Conservation (phyloP, 129 eudicot species). For the Artemisia annua region DNA sequence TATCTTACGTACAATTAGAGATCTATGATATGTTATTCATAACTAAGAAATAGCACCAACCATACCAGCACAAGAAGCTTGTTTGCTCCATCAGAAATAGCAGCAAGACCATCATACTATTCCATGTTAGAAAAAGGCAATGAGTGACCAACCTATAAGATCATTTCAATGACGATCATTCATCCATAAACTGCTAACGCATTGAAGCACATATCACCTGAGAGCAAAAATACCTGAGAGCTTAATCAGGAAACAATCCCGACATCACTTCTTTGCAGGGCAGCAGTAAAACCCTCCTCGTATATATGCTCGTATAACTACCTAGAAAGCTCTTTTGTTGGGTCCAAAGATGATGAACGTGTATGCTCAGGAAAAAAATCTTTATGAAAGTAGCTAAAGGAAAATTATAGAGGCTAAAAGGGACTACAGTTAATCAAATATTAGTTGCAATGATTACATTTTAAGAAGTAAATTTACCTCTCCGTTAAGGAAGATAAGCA, state of each 20-base stretch:
- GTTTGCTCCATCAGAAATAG: constrained; percentile 96
- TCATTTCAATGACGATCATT: too few relatives aligned
- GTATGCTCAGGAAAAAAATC: too few relatives aligned
- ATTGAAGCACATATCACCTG: too few relatives aligned
- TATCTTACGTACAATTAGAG: too few relatives aligned
- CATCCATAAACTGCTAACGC: too few relatives aligned
- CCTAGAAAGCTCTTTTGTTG: constrained; percentile 78
- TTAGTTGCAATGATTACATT: too few relatives aligned
- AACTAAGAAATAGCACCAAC: constrained; percentile 5
- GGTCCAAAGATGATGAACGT: constrained; percentile 34
- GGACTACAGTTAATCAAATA: too few relatives aligned
- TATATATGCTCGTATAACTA: constrained; percentile 64
- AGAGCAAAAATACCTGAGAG: constrained; percentile 55
- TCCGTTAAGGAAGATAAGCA: too few relatives aligned
- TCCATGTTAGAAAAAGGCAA: constrained; percentile 59
- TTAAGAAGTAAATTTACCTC: too few relatives aligned
- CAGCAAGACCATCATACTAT: constrained; percentile 86
- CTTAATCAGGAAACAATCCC: constrained; percentile 84
- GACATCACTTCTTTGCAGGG: constrained; percentile 85
- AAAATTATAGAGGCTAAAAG: too few relatives aligned
- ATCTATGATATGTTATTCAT: neutral
- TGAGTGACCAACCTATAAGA: too few relatives aligned
- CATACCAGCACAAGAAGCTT: constrained; percentile 95
- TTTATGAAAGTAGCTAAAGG: too few relatives aligned
- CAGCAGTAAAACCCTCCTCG: constrained; percentile 79